Base-by-base conservation (phyloP, 2,329 filamentous ascomycete genomes). In the Talaromyces marneffei region DNA sequence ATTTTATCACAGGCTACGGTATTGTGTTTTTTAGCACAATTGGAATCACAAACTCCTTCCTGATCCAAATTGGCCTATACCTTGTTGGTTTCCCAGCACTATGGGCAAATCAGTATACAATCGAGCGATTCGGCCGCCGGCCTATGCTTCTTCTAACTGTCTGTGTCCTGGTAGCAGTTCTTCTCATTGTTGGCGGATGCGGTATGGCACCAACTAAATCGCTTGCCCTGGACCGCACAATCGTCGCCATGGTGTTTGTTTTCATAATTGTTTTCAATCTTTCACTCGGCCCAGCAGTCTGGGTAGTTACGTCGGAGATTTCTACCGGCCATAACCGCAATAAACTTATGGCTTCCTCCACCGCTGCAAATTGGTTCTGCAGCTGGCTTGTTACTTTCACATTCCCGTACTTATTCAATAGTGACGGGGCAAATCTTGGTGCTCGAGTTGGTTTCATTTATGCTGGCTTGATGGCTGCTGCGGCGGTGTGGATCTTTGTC, bases 241-340 rank as follows among this genome's bases (percentile, higher is more conserved):
- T 74, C 85, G 12, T 82, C 82, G 0, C 83, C 81, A 0, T 83
- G 85, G 67, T 75, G 82, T 89, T 87, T 79, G 87, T 96, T 80
- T 94, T 91, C 83, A 92, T 96, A 82, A 91, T 91, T 83, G 92
- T 89, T 83, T 96, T 96, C 74, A 91, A 91, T 63, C 86, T 84
- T 63, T 95, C 91, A 65, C 95, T 91, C 90, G 91, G 91, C 57
- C 90, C 91, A 4, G 88, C 80, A 59, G 83, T 82, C 20, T 86
- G 83, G 84, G 80, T 79, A 60, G 84, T 95, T 67, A 92, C 93
- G 69, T 91, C 91, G 72, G 91, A 96, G 80, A 88, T 93, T 77
- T 96, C 89, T 85, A 90, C 91, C 61, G 85, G 95, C 57, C 90
- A 90, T 64, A 93, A 96, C 77, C 89, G 91, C 70, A 89, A 91